Evolutionary conservation across 2,329 filamentous ascomycete genomes (phyloP).

Genomic region (Lecanicillium sp.): DNA sequence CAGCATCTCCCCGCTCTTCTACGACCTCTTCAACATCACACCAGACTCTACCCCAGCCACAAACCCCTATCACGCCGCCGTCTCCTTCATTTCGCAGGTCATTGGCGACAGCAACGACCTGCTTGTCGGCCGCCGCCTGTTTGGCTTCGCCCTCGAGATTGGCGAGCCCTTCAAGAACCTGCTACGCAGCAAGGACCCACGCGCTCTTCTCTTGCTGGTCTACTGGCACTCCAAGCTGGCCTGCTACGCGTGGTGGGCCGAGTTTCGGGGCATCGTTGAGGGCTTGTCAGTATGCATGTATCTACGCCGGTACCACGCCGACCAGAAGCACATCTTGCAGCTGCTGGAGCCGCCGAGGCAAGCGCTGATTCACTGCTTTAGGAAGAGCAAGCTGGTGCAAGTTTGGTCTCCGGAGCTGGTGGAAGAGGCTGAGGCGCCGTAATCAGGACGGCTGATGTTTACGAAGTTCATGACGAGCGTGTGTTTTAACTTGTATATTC

Average conservation of each 20-base stretch:
- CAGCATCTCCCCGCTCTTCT: slow-evolving; percentile 20
- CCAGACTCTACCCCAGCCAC: slow-evolving; percentile 9
- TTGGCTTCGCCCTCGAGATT: slow-evolving; percentile 35
- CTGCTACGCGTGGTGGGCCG: slow-evolving; percentile 34
- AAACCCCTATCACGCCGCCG: slow-evolving; percentile 18
- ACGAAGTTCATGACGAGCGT: too few relatives aligned
- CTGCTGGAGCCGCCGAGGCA: slow-evolving; percentile 5
- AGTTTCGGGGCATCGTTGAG: slow-evolving; percentile 33
- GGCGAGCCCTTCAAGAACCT: slow-evolving; percentile 30
- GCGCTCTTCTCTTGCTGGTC: slow-evolving; percentile 41
- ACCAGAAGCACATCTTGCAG: background rate
- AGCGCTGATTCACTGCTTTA: slow-evolving; percentile 1
- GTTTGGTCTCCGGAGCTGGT: slow-evolving; percentile 4
- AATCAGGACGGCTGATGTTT: too few relatives aligned
- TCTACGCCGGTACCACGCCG: slow-evolving; percentile 10
- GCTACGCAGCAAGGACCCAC: slow-evolving; percentile 37
- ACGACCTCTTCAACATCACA: slow-evolving; percentile 15
- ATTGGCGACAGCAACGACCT: slow-evolving; percentile 23
- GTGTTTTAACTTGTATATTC: too few relatives aligned
- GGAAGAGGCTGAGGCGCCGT: slow-evolving; percentile 1
- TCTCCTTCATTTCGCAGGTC: slow-evolving; percentile 24
- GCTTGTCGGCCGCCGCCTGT: slow-evolving; percentile 30
- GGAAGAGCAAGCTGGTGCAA: slow-evolving; percentile 4
- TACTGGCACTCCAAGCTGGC: slow-evolving; percentile 44
- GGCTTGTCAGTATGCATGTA: slow-evolving; percentile 35